Base-by-base conservation (phyloP, 768 basidiomycete species). In the Tulasnella sp. region DNA sequence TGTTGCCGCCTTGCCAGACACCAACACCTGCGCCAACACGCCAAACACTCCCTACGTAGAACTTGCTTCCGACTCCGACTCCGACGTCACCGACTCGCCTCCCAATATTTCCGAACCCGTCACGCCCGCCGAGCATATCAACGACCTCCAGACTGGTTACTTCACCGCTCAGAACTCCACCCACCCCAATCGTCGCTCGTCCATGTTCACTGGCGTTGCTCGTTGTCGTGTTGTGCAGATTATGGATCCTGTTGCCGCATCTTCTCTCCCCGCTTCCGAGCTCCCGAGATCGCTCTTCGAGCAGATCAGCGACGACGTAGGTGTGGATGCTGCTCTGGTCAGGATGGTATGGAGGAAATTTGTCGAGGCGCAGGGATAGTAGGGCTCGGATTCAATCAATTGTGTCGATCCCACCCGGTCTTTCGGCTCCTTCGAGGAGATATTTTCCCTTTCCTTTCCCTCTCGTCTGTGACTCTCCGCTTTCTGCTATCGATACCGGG, bases 261-360 rank as follows among this genome's bases (percentile, higher is more conserved):
- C 50, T 5, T 60, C 59, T 29, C 30, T 19, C 17, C 19, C 38
- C 21, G 26, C 43, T n/a, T 47, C 54, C 21, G 61, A 23, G 53
- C 30, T 30, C 54, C 23, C 27, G 58, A 52, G 43, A 66, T 64
- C 52, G 58, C 76, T 67, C 56, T 81, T 68, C 24, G 76, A 76
- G 48, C 76, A 78, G 23, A 76, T 88, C n/a, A 85, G 86, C 23
- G 76, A 76, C 64, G 86, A 87, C 68, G 86, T 86, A 62, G 85
- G 85, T n/a, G 76, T 87, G 21, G 82, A 85, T 56, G 73, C 85
- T 30, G 76, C 81, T 44, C 68, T 86, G 26, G 79, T 87, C 47
- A 78, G 85, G 66, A 82, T 83, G 2, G 76, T 86, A 47, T 81
- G 79, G 42, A 81, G 84, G 62, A 77, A 84, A 51, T 73, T 86